Evolutionary conservation across 148 eudicot species (phyloP).

Genomic region (Nepenthes gracilis): DNA sequence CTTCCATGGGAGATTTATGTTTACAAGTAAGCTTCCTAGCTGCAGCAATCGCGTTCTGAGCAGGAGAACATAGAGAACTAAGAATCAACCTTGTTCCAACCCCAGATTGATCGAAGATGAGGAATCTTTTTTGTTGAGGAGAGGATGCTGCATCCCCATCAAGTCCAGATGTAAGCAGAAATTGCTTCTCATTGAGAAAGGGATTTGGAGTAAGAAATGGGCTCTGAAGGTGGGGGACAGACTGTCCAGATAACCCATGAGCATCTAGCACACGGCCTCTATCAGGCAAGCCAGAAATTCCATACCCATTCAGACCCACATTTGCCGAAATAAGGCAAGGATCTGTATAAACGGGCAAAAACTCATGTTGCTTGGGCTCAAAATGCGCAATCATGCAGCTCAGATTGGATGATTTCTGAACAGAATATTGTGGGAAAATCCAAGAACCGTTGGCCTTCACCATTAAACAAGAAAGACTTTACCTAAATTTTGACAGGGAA

Average conservation of each 20-base stretch:
- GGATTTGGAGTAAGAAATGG: slow-evolving; percentile 11
- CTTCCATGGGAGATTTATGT: slow-evolving; percentile 5
- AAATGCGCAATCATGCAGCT: slow-evolving; percentile 26
- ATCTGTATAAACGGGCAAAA: slow-evolving; percentile 23
- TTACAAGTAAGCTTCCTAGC: slow-evolving; percentile 7
- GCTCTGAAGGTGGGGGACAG: slow-evolving; percentile 13
- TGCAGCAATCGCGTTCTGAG: slow-evolving; percentile 7
- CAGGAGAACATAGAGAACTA: slow-evolving; percentile 31
- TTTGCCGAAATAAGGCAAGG: slow-evolving; percentile 19
- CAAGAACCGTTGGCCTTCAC: slow-evolving; percentile 29
- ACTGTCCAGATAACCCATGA: slow-evolving; percentile 11
- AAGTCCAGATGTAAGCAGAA: slow-evolving; percentile 8
- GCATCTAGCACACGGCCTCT: slow-evolving; percentile 15
- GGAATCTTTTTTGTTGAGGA: slow-evolving; percentile 34
- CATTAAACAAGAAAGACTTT: slow-evolving; percentile 37
- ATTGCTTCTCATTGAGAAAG: slow-evolving; percentile 12
- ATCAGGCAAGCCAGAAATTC: slow-evolving; percentile 17
- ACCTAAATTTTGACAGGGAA: slow-evolving; percentile 18
- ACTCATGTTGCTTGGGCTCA: slow-evolving; percentile 22
- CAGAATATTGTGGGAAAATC: slow-evolving; percentile 30
- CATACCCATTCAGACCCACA: slow-evolving; percentile 22
- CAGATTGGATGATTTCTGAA: slow-evolving; percentile 19
- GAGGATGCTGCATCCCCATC: slow-evolving; percentile 10
- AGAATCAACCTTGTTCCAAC: slow-evolving; percentile 34
- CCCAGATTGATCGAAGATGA: slow-evolving; percentile 53